Evolutionary conservation across 805 yeast genomes (phyloP).

Genomic region (Metschnikowia sp.): DNA sequence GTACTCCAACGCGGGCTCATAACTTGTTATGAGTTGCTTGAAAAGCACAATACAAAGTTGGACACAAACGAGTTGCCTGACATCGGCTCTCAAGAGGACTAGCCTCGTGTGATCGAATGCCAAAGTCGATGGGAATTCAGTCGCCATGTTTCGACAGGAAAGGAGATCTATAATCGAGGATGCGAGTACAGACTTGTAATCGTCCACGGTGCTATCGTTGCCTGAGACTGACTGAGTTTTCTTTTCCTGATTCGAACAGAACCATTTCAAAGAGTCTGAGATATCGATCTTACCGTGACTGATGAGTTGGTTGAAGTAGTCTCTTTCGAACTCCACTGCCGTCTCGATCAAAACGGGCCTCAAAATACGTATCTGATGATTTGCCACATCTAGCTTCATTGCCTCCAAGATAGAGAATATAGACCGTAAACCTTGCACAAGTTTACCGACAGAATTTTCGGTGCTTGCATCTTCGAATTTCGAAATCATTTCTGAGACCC

Average conservation of each 20-base stretch:
- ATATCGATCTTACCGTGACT: conserved; percentile 57
- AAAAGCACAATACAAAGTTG: conserved; percentile 70
- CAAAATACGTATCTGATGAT: conserved; percentile 83
- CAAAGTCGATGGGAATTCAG: conserved; percentile 78
- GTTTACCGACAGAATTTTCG: conserved; percentile 43
- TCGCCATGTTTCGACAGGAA: conserved; percentile 76
- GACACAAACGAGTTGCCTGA: conserved; percentile 78
- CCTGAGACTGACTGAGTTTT: conserved; percentile 8
- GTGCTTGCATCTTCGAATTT: conserved; percentile 51
- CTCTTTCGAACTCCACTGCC: conserved; percentile 85
- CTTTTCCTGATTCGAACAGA: conserved; percentile 34
- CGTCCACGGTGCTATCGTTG: conserved; percentile 16
- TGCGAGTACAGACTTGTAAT: conserved; percentile 40
- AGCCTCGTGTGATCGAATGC: conserved; percentile 82
- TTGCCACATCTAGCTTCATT: conserved; percentile 93
- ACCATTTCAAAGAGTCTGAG: conserved; percentile 66
- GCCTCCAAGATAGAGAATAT: conserved; percentile 84
- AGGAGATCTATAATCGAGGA: conserved; percentile 59
- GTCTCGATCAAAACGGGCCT: conserved; percentile 83
- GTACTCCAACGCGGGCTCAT: conserved; percentile 26
- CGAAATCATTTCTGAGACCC: conserved; percentile 79
- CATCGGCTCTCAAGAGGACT: conserved; percentile 75
- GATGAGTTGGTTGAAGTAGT: conserved; percentile 61
- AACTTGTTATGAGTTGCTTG: conserved; percentile 56
- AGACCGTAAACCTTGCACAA: conserved; percentile 74